Evolutionary conservation across 768 basidiomycete genomes (phyloP).

Genomic region (Hericium alpestre): DNA sequence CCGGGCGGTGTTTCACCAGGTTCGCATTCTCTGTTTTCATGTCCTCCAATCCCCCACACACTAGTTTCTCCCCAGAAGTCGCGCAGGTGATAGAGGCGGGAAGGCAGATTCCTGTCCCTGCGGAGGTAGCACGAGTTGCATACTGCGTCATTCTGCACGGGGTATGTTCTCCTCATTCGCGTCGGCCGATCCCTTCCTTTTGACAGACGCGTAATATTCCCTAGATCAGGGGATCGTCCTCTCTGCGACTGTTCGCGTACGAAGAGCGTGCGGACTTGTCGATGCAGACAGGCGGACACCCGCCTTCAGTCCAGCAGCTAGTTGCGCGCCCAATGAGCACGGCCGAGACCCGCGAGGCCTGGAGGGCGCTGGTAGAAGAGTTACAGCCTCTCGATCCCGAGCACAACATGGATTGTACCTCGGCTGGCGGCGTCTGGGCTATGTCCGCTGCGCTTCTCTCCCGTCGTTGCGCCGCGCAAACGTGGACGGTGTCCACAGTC

Average conservation of each 20-base stretch:
- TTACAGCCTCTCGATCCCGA: no score
- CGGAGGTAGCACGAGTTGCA: neutral
- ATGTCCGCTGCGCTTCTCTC: neutral
- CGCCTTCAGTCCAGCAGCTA: no score
- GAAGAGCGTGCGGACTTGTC: neutral
- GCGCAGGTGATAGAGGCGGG: neutral
- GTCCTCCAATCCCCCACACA: neutral
- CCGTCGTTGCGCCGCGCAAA: neutral
- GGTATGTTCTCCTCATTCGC: neutral
- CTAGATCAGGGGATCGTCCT: neutral
- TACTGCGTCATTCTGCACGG: neutral
- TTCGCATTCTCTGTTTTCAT: neutral
- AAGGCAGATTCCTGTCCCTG: neutral
- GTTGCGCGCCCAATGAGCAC: no score
- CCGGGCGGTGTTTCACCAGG: no score
- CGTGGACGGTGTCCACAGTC: no score
- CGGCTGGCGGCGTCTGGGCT: no score
- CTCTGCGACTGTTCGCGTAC: neutral
- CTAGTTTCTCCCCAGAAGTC: neutral
- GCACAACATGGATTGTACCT: no score
- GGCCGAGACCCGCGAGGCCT: no score
- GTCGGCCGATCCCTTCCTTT: neutral
- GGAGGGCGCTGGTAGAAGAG: no score
- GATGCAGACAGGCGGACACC: no score
- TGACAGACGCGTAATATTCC: neutral